Evolutionary conservation across 2,329 filamentous ascomycete species (phyloP).

Genomic region (Aspergillus fumigatus): DNA sequence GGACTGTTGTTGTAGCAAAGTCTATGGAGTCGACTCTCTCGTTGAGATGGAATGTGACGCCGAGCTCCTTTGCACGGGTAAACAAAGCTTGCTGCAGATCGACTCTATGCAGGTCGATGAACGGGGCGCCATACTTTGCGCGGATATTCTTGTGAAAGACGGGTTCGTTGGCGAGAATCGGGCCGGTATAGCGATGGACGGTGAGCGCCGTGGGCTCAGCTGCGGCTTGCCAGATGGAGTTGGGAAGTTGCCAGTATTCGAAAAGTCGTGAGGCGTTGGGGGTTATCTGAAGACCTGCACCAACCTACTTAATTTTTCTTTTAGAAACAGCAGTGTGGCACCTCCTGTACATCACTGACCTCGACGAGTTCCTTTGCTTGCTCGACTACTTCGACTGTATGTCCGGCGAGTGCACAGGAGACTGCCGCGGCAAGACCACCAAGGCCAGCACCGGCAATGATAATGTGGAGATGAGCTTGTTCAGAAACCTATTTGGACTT

Average conservation of each 20-base stretch:
- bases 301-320: constrained; percentile 25
- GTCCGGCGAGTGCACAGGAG: constrained; percentile 21
- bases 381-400: constrained; percentile 26
- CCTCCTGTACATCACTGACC: constrained; percentile 21
- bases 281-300: constrained; percentile 62
- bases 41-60: constrained; percentile 49
- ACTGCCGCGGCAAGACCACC: constrained; percentile 29
- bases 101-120: constrained; percentile 58
- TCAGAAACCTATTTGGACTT: neutral
- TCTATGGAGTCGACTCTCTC: constrained; percentile 45
- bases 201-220: constrained; percentile 30
- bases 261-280: constrained; percentile 31
- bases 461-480: constrained; percentile 20
- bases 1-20: constrained; percentile 20
- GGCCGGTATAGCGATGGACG: constrained; percentile 32
- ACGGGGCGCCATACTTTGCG: constrained; percentile 53
- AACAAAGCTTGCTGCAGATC: constrained; percentile 56
- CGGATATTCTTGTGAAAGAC: constrained; percentile 52
- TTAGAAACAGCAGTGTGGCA: neutral
- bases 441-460: constrained; percentile 30
- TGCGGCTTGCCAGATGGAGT: constrained; percentile 24
- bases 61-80: constrained; percentile 49
- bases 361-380: constrained; percentile 28
- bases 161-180: constrained; percentile 42
- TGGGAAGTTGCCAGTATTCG: constrained; percentile 24